phyloP scores from a whole-genome alignment of 2,329 filamentous ascomycete genomes.

The Ophiostoma triangulosporum region DNA sequence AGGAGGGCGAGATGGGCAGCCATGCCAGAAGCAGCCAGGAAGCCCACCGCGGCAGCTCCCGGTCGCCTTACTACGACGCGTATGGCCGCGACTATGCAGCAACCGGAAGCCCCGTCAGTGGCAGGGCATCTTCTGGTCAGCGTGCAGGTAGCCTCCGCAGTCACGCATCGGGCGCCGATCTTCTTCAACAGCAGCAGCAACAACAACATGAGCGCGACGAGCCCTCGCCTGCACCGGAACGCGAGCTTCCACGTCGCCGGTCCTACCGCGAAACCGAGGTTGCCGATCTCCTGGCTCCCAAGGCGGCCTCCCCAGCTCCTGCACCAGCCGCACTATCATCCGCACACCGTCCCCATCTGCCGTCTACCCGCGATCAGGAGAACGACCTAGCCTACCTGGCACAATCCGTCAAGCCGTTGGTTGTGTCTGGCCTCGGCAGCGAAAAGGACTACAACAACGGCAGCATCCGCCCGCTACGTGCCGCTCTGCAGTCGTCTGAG shows the following conservation, averaged over 20 bases:
- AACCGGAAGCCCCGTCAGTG: constrained; percentile 46
- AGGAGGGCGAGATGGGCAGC: constrained; percentile 25
- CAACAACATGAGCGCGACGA: neutral
- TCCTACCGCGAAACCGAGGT: neutral
- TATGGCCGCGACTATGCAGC: constrained; percentile 34
- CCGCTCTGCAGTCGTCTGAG: constrained; percentile 1
- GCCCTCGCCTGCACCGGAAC: neutral
- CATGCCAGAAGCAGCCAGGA: constrained; percentile 20
- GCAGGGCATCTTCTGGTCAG: constrained; percentile 25
- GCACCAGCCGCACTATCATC: constrained; percentile 41
- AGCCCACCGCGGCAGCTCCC: constrained; percentile 22
- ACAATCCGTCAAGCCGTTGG: constrained; percentile 39
- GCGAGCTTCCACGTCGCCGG: neutral
- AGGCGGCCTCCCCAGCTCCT: constrained; percentile 20
- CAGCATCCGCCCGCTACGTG: constrained; percentile 30
- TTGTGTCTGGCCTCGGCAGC: constrained; percentile 21
- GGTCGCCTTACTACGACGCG: constrained; percentile 30
- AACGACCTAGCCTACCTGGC: constrained; percentile 65
- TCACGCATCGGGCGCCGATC: constrained; percentile 18
- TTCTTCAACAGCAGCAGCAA: neutral
- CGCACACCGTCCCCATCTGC: constrained; percentile 31
- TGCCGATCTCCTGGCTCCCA: constrained; percentile 20
- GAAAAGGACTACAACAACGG: constrained; percentile 32
- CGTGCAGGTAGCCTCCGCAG: constrained; percentile 18
- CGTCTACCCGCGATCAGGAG: constrained; percentile 64